Percentiles rank a stretch among this genome's conserved stretches.
phyloP scores from a whole-genome alignment of 2,329 filamentous ascomycete genomes.

The Aureobasidium sp. region DNA sequence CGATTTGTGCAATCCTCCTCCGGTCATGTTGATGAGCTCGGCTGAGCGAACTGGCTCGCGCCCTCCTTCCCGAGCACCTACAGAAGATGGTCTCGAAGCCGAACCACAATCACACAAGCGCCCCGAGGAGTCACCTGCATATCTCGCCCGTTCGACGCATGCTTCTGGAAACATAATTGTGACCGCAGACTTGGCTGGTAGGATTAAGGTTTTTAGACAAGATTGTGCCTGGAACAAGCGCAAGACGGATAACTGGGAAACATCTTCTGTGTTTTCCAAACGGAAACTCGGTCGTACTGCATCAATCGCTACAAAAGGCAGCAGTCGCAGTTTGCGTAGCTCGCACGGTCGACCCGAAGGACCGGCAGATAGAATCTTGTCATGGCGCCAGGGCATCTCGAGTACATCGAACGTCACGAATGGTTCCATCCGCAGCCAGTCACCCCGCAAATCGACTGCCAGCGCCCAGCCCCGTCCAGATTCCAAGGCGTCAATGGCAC shows the following conservation, averaged over 20 bases:
- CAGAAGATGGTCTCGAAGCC: constrained; percentile 31
- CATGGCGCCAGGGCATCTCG: constrained; percentile 69
- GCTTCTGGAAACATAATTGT: constrained; percentile 81
- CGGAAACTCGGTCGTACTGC: constrained; percentile 47
- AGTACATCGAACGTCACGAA: constrained; percentile 25
- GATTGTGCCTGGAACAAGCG: constrained; percentile 83
- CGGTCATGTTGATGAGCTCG: constrained; percentile 69
- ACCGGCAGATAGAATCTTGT: constrained; percentile 71
- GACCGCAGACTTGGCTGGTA: constrained; percentile 78
- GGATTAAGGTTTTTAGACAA: constrained; percentile 90
- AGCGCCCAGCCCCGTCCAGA: constrained; percentile 8
- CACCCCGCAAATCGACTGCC: constrained; percentile 4
- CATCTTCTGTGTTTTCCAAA: constrained; percentile 65
- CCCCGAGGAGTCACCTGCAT: constrained; percentile 63
- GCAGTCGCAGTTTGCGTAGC: constrained; percentile 29
- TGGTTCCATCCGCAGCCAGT: constrained; percentile 3
- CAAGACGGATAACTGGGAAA: constrained; percentile 65
- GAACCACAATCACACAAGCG: constrained; percentile 21
- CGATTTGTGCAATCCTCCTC: constrained; percentile 90
- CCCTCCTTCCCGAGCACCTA: constrained; percentile 40
- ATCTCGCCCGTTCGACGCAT: constrained; percentile 68
- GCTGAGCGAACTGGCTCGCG: constrained; percentile 47
- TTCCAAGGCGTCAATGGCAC: constrained; percentile 1
- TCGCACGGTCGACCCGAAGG: constrained; percentile 24
- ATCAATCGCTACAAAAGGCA: constrained; percentile 49